Evolutionary conservation across 2,329 filamentous ascomycete genomes (phyloP), one percentile per base, ranked within the genome.

Genomic region (Hymenoscyphus fructigenus): DNA sequence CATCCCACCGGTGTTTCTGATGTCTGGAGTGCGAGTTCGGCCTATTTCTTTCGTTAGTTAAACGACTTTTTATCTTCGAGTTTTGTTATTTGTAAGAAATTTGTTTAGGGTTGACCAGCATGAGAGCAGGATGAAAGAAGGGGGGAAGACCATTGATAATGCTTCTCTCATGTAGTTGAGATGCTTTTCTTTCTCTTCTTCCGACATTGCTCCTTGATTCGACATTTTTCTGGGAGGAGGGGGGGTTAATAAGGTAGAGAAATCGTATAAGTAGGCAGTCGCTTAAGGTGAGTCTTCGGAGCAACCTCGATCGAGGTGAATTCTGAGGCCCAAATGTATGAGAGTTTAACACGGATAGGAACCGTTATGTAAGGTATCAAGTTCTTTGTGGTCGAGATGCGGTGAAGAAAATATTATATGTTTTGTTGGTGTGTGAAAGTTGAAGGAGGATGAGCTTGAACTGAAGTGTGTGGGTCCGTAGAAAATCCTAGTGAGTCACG

Each of bases 1-100:
- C 95, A 99, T 59, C 95, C 96, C 23, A 99, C 95, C 0, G 95
- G 95, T 1, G 96, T 98, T 80, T 99, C 95, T 72, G 96, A 93
- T 67, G 87, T 91, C 71, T 82, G 81, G 59, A 99, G 86, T 26
- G 96, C 95, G 69, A 92, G 85, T 73, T 94, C 89, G 65, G 93
- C 95, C 92, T 96, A 63, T 47, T 47, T 26, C 1, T 14, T 26
- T 9, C 36, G 20, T 67, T 15, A 53, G 28, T 63, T 34, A 32
- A 17, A 59, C 38, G 50, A 59, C 17, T 5, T n/a, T 20, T 10
- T 47, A 2, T 23, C 5, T 47, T 20, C n/a, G n/a, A 10, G 32
- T 34, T 34, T 47, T 20, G n/a, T 23, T 34, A 34, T n/a, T 47
- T 2, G 12, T 20, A n/a, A 9, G 44, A 5, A 20, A 47, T n/a